Base-by-base conservation (phyloP, 306 rosid genomes). In the Ceratonia siliqua region DNA sequence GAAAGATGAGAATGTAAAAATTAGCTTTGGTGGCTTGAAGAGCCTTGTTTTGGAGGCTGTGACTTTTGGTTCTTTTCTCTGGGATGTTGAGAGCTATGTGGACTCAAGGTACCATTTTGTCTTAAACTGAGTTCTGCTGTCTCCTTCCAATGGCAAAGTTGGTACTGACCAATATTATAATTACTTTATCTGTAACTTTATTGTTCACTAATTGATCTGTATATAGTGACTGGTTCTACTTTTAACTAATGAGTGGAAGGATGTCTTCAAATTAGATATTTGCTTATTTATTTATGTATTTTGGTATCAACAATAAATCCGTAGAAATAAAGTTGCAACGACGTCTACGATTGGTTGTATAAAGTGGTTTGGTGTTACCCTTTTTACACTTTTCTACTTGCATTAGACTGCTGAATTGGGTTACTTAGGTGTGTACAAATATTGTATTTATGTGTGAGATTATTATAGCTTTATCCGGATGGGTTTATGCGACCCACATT, bases 71-170 rank as follows among this genome's bases (percentile, higher is more conserved):
- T 87, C 97, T 25, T 91, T 93, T 74, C 94, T 93, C 18, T 93
- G 98, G 98, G 98, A 93, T 62, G 96, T 91, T 12, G 97, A 93
- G 82, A 86, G 96, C 91, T 85, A 81, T 14, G 93, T 91, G 74
- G 98, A 93, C 84, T 85, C 96, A 7, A 89, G 97, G 87, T 91
- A 93, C 81, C 97, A 89, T 83, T 90, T 93, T 81, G 93, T 93
- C 67, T 36, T 80, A n/a, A 83, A 76, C 70, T 93, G 83, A 89
- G 45, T 61, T 53, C 18, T 66, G 56, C 57, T 45, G 67, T 35
- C n/a, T 56, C 10, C 75, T 75, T 39, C 68, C 27, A 64, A 14
- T 66, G 17, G 63, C 15, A 28, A 46, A 70, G 55, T 61, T 69
- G 20, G 73, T 36, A 55, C 78, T 68, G 70, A 71, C 81, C 67